phyloP scores from a whole-genome alignment of 177 flowering plant genomes.

The Vitis hybrid region DNA sequence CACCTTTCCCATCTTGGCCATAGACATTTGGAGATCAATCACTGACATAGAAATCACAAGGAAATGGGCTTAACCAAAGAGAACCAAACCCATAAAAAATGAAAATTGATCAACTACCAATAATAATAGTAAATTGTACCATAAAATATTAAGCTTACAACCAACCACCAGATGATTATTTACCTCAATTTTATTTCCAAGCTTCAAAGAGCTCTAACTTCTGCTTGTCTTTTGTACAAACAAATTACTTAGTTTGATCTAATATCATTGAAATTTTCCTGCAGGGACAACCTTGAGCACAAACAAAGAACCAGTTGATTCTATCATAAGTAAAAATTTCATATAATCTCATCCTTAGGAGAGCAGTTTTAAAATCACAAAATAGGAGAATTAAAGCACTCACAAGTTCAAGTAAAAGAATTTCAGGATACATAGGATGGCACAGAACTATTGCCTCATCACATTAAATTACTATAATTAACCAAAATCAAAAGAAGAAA shows the following conservation, averaged over 20 bases:
- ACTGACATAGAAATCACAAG: background rate
- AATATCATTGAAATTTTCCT: background rate
- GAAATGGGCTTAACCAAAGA: background rate
- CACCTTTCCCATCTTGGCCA: slow-evolving; percentile 28
- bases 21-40: slow-evolving; percentile 10
- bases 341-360: background rate
- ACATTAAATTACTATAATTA: no score
- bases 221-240: slow-evolving; percentile 27
- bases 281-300: no score
- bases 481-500: no score
- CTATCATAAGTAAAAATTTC: background rate
- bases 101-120: background rate
- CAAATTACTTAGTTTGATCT: background rate
- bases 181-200: slow-evolving; percentile 39
- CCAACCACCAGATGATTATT: background rate
- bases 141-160: background rate
- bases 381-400: background rate
- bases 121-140: background rate
- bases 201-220: slow-evolving; percentile 47
- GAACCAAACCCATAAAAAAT: background rate
- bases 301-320: background rate
- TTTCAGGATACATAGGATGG: background rate
- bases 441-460: background rate
- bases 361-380: background rate
- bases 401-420: background rate